These are phyloP conservation scores for Cornus florida DNA, from an alignment of 148 eudicot genomes.

Conservation along the genomic window DNA sequence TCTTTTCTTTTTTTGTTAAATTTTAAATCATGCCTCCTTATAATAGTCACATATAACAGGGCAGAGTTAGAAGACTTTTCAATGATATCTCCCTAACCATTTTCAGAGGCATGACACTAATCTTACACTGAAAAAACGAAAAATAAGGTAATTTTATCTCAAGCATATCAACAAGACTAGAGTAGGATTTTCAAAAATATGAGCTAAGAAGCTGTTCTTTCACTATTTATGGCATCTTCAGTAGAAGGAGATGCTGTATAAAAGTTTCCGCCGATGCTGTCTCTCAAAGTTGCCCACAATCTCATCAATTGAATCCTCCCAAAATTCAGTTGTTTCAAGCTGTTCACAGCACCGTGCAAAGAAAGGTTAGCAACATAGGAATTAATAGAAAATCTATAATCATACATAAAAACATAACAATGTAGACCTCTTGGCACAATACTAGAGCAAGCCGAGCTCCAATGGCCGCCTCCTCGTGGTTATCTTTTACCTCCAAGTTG, in stretches of 20 bases:
- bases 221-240: constrained; percentile 24
- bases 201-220: no score
- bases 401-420: neutral
- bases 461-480: constrained; percentile 94
- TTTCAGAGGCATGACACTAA: no score
- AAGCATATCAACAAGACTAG: no score
- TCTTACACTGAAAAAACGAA: no score
- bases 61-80: no score
- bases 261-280: constrained; percentile 72
- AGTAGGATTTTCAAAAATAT: no score
- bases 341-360: constrained; percentile 23
- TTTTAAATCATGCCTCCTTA: no score
- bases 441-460: constrained; percentile 82
- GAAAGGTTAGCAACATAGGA: neutral
- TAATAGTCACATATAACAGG: no score
- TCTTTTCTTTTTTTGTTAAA: no score
- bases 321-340: constrained; percentile 77
- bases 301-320: constrained; percentile 83
- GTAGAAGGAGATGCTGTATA: constrained; percentile 81
- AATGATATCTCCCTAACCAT: no score
- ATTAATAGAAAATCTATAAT: neutral
- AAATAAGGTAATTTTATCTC: no score
- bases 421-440: constrained; percentile 78
- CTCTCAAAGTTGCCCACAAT: constrained; percentile 67
- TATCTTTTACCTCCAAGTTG: constrained; percentile 93